Percentiles rank a stretch among this genome's conserved stretches.
Conservation (phyloP, 1,284 basidiomycete species). For the Grifola frondosa region DNA sequence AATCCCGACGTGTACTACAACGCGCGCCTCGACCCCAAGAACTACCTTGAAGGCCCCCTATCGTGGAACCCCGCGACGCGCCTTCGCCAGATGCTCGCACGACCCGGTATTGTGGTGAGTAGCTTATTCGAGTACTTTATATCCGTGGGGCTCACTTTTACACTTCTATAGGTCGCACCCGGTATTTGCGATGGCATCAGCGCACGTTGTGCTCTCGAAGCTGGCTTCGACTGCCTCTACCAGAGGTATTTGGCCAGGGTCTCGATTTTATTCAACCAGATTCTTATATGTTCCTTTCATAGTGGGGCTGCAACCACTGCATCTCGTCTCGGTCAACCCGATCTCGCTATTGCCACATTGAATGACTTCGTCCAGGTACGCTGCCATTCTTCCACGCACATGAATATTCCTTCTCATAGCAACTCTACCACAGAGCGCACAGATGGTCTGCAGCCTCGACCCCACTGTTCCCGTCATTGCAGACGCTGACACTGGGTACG, state of each 20-base stretch:
- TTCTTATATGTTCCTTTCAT: not conserved
- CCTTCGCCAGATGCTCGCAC: conserved; percentile 72
- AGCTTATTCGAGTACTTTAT: not conserved
- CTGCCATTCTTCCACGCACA: conserved; percentile 5
- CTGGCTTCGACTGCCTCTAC: conserved; percentile 75
- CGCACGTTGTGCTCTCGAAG: conserved; percentile 74
- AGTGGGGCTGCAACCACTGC: conserved; percentile 77
- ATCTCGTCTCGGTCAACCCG: conserved; percentile 74
- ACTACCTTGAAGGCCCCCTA: conserved; percentile 66
- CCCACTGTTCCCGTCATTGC: conserved; percentile 73
- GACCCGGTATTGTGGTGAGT: conserved; percentile 74
- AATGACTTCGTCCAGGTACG: conserved; percentile 70
- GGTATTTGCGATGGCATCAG: conserved; percentile 84
- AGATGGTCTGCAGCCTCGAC: conserved; percentile 66
- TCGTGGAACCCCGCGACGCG: conserved; percentile 69
- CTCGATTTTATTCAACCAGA: not conserved
- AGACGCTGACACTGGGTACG: conserved; percentile 76
- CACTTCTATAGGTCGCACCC: conserved; percentile 54
- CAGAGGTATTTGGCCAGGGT: conserved; percentile 46
- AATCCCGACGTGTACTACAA: conserved; percentile 45
- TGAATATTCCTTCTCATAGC: not conserved
- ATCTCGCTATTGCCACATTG: conserved; percentile 78
- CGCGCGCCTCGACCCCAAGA: conserved; percentile 62
- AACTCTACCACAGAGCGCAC: conserved; percentile 38
- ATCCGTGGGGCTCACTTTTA: not conserved